phyloP scores from a whole-genome alignment of 1,284 basidiomycete genomes.

The Sutorius eximius region DNA sequence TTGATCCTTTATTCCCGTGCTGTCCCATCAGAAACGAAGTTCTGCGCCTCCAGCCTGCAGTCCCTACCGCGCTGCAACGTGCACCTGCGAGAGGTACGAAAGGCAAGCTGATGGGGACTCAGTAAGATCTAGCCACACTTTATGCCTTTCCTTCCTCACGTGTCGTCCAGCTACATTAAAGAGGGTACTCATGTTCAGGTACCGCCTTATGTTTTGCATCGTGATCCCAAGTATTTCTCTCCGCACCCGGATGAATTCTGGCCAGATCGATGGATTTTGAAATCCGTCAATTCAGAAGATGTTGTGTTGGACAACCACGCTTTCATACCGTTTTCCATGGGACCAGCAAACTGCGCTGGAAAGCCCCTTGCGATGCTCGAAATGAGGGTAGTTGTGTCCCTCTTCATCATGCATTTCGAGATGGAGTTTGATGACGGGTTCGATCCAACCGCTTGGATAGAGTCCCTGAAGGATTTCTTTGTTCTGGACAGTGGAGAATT shows the following conservation, averaged over 20 bases:
- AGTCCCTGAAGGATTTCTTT: conserved; percentile 33
- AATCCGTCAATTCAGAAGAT: conserved; percentile 10
- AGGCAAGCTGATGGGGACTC: conserved; percentile 35
- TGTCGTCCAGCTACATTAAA: conserved; percentile 37
- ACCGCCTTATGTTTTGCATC: conserved; percentile 42
- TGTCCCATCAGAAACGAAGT: conserved; percentile 38
- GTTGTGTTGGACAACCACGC: conserved; percentile 22
- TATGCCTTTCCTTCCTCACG: not conserved
- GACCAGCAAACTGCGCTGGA: conserved; percentile 38
- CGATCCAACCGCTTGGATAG: conserved; percentile 29
- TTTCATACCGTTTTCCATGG: conserved; percentile 37
- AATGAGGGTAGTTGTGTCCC: conserved; percentile 27
- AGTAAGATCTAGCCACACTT: conserved; percentile 23
- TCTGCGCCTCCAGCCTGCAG: conserved; percentile 41
- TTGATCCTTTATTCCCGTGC: not conserved
- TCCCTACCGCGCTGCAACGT: conserved; percentile 37
- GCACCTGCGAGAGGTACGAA: conserved; percentile 31
- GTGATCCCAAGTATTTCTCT: conserved; percentile 42
- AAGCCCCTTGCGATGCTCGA: conserved; percentile 36
- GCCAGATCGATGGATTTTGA: conserved; percentile 44
- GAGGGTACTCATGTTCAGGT: conserved; percentile 41
- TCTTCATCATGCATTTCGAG: conserved; percentile 35
- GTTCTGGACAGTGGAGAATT: conserved; percentile 30
- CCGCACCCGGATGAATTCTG: conserved; percentile 42
- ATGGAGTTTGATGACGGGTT: conserved; percentile 30